phyloP scores from a whole-genome alignment of 2,329 filamentous ascomycete species.

The Penicillium sp. region DNA sequence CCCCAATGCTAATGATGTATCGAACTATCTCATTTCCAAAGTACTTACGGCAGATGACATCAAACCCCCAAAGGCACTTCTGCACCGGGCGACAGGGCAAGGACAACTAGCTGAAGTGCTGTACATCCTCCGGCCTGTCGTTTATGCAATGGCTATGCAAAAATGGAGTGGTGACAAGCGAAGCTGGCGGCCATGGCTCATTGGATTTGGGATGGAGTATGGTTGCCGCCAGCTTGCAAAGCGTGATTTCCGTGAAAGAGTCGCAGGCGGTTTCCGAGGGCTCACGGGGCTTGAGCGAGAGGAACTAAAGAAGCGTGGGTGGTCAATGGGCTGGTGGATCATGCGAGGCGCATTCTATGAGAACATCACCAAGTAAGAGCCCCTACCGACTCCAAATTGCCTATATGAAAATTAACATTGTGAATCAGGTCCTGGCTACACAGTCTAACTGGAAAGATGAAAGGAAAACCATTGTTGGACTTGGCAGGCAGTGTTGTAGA shows the following conservation, averaged over 20 bases:
- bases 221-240: conserved; percentile 81
- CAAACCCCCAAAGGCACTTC: conserved; percentile 80
- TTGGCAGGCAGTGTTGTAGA: conserved; percentile 83
- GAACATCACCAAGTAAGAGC: conserved; percentile 68
- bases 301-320: conserved; percentile 82
- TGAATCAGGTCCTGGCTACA: conserved; percentile 58
- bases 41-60: conserved; percentile 96
- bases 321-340: conserved; percentile 91
- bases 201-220: conserved; percentile 82
- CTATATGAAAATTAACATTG: conserved; percentile 25
- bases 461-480: conserved; percentile 70
- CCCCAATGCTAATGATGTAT: conserved; percentile 77
- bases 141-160: conserved; percentile 82
- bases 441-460: conserved; percentile 68
- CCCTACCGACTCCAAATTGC: background rate
- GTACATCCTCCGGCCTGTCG: conserved; percentile 83
- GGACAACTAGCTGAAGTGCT: conserved; percentile 86
- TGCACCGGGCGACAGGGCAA: conserved; percentile 70
- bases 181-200: conserved; percentile 88
- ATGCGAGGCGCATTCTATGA: conserved; percentile 98
- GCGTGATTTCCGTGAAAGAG: conserved; percentile 60
- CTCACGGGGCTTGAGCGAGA: conserved; percentile 84
- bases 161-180: conserved; percentile 68
- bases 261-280: conserved; percentile 70
- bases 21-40: conserved; percentile 80